Evolutionary conservation across 2,329 filamentous ascomycete species (phyloP).

Genomic region (Acarospora socialis): DNA sequence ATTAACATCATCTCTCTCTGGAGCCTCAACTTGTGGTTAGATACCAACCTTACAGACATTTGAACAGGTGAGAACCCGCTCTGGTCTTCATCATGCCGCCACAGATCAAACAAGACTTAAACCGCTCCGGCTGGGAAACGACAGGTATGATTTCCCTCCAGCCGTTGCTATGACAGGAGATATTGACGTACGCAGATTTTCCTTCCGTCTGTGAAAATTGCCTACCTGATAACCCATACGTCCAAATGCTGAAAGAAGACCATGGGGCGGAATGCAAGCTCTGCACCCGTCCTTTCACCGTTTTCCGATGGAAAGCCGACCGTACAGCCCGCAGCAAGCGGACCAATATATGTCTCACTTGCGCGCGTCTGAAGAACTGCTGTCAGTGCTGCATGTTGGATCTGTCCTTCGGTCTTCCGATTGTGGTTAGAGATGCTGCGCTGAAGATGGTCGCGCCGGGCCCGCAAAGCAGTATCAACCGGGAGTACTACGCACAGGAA

Average conservation of each 20-base stretch:
- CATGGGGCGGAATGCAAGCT: slow-evolving; percentile 75
- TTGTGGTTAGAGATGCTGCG: slow-evolving; percentile 87
- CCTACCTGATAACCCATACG: slow-evolving; percentile 89
- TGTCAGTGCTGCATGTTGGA: slow-evolving; percentile 99
- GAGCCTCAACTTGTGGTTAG: too few relatives aligned
- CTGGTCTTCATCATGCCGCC: slow-evolving; percentile 53
- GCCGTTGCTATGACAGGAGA: slow-evolving; percentile 26
- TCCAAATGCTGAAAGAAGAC: slow-evolving; percentile 98
- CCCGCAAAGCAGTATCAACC: slow-evolving; percentile 80
- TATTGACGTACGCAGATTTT: slow-evolving; percentile 26
- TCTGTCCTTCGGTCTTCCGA: slow-evolving; percentile 85
- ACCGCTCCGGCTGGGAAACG: slow-evolving; percentile 90
- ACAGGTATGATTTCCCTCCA: slow-evolving; percentile 35
- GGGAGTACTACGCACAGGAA: slow-evolving; percentile 95
- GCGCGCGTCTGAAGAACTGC: slow-evolving; percentile 94
- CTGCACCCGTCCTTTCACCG: slow-evolving; percentile 88
- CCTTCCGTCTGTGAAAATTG: slow-evolving; percentile 61
- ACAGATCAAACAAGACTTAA: slow-evolving; percentile 91
- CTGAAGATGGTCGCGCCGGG: slow-evolving; percentile 96
- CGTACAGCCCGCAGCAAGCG: slow-evolving; percentile 83
- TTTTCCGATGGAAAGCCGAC: slow-evolving; percentile 90
- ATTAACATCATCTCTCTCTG: too few relatives aligned
- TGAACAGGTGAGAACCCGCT: too few relatives aligned
- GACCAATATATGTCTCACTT: slow-evolving; percentile 92
- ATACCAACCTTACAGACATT: too few relatives aligned